Conservation (phyloP, 2,329 filamentous ascomycete species). For the Colletotrichum sublineola region DNA sequence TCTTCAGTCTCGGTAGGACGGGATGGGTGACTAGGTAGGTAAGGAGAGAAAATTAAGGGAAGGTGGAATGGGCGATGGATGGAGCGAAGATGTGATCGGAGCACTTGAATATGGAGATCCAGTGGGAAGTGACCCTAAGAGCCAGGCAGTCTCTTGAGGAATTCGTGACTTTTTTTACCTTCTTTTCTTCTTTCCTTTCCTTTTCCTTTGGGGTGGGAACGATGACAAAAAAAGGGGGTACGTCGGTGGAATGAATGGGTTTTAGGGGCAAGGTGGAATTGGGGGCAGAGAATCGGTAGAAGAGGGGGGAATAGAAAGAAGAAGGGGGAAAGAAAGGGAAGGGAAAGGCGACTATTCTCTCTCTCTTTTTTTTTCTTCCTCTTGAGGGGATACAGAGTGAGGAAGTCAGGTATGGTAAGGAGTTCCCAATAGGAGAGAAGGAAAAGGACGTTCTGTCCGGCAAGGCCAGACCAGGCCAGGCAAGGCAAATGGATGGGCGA, state of each 20-base stretch:
- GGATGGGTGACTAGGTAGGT: constrained; percentile 46
- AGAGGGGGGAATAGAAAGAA: constrained; percentile 40
- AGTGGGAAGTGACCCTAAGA: constrained; percentile 34
- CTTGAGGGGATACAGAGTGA: constrained; percentile 41
- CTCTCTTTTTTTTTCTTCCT: background rate
- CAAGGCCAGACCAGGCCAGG: background rate
- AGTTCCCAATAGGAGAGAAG: constrained; percentile 26
- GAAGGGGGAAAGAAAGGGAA: constrained; percentile 30
- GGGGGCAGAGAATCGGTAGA: constrained; percentile 15
- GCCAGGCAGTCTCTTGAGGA: constrained; percentile 18
- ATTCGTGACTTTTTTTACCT: constrained; percentile 20
- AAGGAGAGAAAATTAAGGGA: constrained; percentile 46
- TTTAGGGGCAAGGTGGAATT: background rate
- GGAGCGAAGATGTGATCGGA: constrained; percentile 24
- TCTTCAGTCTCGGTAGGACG: constrained; percentile 16
- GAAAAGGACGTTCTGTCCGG: constrained; percentile 1
- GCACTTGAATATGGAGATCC: constrained; percentile 31
- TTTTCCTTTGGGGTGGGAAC: background rate
- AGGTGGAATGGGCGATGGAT: constrained; percentile 43
- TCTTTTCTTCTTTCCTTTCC: background rate
- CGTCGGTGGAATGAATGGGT: constrained; percentile 16
- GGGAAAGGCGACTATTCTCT: constrained; percentile 28
- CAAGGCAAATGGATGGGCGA: background rate
- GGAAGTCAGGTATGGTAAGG: constrained; percentile 32
- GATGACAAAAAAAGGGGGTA: constrained; percentile 17